These are phyloP conservation scores for Fusarium penzigii DNA, from an alignment of 2,329 filamentous ascomycete species.

Conservation along the genomic window DNA sequence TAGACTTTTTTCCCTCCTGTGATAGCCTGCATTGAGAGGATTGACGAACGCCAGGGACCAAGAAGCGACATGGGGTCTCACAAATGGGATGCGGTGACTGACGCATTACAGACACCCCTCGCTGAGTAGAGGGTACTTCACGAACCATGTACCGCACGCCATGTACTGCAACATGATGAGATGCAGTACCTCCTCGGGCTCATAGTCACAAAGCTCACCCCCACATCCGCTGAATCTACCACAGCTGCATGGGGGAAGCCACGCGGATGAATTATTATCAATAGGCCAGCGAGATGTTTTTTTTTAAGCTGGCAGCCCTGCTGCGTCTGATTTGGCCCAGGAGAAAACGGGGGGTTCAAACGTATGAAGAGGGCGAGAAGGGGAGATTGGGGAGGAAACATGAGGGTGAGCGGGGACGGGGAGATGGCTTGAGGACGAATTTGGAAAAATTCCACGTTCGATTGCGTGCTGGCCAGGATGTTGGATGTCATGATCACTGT, in stretches of 20 bases:
- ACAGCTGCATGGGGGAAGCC: too few species aligned
- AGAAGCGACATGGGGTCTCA: constrained; percentile 4
- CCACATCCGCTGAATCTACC: too few species aligned
- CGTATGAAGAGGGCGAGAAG: background rate
- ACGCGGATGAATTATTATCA: too few species aligned
- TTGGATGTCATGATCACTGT: constrained; percentile 28
- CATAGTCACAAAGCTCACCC: too few species aligned
- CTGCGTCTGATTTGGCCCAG: background rate
- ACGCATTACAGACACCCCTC: constrained; percentile 2
- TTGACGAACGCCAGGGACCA: constrained; percentile 19
- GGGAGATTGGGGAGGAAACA: background rate
- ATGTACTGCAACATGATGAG: background rate
- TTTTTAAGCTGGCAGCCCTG: too few species aligned
- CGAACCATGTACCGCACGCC: background rate
- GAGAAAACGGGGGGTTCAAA: background rate
- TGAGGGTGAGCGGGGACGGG: constrained; percentile 17
- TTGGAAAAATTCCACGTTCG: constrained; percentile 3
- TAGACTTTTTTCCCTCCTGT: background rate
- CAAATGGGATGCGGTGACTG: background rate
- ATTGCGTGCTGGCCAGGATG: constrained; percentile 34
- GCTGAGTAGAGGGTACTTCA: constrained; percentile 4
- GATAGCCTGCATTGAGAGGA: background rate
- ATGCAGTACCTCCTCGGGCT: too few species aligned
- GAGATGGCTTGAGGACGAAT: constrained; percentile 5
- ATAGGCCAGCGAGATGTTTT: too few species aligned